phyloP scores from a whole-genome alignment of 257 asterid species.

The Plantago ovata region DNA sequence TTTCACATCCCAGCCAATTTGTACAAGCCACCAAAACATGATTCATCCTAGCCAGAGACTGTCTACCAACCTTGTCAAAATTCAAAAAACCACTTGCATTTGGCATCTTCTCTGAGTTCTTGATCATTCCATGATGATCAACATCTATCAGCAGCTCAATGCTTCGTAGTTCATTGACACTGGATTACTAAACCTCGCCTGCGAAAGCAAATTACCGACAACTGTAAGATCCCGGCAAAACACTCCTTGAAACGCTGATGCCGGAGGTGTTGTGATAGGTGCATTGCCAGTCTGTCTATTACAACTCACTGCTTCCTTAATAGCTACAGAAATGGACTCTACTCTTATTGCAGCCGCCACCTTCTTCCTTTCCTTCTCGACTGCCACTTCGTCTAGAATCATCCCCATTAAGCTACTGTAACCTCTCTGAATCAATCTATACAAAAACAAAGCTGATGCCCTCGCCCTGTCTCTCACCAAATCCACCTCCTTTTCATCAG shows the following conservation, averaged over 20 bases:
- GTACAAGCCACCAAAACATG: constrained; percentile 45
- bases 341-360: constrained; percentile 27
- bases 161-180: constrained; percentile 82
- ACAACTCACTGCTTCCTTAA: background rate
- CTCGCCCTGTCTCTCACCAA: constrained; percentile 68
- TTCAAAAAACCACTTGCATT: background rate
- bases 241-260: constrained; percentile 70
- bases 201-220: constrained; percentile 72
- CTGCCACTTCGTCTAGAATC: constrained; percentile 62
- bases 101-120: background rate
- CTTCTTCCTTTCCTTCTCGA: constrained; percentile 62
- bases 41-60: constrained; percentile 37
- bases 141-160: constrained; percentile 55
- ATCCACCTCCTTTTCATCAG: constrained; percentile 64
- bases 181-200: constrained; percentile 66
- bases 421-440: constrained; percentile 90
- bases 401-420: constrained; percentile 49
- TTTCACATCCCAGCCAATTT: constrained; percentile 32
- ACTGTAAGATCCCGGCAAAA: constrained; percentile 84
- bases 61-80: constrained; percentile 25
- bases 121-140: constrained; percentile 14
- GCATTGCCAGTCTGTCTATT: constrained; percentile 9
- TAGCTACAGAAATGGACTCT: background rate
- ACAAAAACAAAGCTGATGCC: constrained; percentile 70
- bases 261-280: constrained; percentile 28